phyloP scores from a whole-genome alignment of 129 eudicot genomes.

The Ambrosia artemisiifolia region DNA sequence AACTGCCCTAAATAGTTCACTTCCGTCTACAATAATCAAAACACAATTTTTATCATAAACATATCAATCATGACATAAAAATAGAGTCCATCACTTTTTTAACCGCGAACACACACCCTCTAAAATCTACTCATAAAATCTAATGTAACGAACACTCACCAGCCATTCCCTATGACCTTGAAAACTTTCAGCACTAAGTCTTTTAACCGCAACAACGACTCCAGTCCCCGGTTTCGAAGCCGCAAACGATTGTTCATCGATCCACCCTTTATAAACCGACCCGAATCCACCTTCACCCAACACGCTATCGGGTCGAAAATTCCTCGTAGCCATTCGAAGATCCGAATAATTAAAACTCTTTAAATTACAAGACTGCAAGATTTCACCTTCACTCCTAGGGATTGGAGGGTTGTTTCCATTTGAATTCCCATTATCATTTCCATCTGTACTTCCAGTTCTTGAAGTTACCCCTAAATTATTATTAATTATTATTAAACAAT shows the following conservation, averaged over 20 bases:
- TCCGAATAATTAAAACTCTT: constrained; percentile 66
- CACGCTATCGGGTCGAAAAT: constrained; percentile 85
- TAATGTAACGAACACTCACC: constrained; percentile 39
- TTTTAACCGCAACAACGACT: constrained; percentile 74
- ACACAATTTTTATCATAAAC: not conserved
- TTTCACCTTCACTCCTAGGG: constrained; percentile 81
- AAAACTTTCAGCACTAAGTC: constrained; percentile 72
- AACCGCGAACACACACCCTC: no score
- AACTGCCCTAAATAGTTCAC: constrained; percentile 83
- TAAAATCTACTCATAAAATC: no score
- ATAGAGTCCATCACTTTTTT: not conserved
- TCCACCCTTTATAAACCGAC: constrained; percentile 91
- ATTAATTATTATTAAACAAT: not conserved
- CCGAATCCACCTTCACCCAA: constrained; percentile 96
- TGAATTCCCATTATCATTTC: constrained; percentile 34
- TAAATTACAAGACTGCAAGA: constrained; percentile 63
- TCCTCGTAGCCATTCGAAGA: constrained; percentile 70
- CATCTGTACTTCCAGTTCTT: constrained; percentile 40
- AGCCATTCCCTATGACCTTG: constrained; percentile 96
- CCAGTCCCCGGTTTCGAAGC: constrained; percentile 87
- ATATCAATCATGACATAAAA: not conserved
- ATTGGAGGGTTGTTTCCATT: constrained; percentile 63
- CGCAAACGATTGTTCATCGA: constrained; percentile 60
- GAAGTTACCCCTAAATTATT: constrained; percentile 60
- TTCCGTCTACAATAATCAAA: constrained; percentile 58